Evolutionary conservation across 1,284 basidiomycete species (phyloP).

Genomic region (Malassezia dermatis): DNA sequence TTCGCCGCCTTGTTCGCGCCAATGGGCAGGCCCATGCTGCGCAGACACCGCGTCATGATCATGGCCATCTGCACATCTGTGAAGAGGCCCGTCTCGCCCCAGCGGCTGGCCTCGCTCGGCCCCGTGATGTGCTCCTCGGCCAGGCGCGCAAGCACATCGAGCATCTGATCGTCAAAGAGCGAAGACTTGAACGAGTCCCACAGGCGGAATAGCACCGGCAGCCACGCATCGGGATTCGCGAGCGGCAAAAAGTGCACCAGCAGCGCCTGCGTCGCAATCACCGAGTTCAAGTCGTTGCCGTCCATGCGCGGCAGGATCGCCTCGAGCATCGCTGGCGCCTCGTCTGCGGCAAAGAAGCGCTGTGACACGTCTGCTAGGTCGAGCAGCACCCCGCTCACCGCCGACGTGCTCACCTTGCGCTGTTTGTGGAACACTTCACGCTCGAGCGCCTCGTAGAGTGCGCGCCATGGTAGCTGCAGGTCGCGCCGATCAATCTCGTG

Average conservation of each 20-base stretch:
- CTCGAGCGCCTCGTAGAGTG: constrained; percentile 67
- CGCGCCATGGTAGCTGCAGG: constrained; percentile 76
- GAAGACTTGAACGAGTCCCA: constrained; percentile 78
- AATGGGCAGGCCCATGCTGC: constrained; percentile 64
- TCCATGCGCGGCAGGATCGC: constrained; percentile 66
- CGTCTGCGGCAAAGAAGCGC: constrained; percentile 79
- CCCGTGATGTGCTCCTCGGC: constrained; percentile 61
- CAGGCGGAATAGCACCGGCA: constrained; percentile 56
- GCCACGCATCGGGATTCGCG: constrained; percentile 37
- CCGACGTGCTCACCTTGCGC: constrained; percentile 49
- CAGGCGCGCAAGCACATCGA: constrained; percentile 68
- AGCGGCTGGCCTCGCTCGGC: constrained; percentile 28
- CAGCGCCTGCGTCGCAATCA: constrained; percentile 40
- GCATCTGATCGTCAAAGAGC: constrained; percentile 68
- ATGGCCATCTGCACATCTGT: constrained; percentile 73
- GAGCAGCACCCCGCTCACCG: constrained; percentile 66
- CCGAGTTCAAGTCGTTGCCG: constrained; percentile 58
- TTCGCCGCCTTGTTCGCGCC: constrained; percentile 47
- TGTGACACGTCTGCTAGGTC: constrained; percentile 71
- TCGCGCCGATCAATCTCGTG: constrained; percentile 68
- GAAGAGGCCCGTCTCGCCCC: constrained; percentile 80
- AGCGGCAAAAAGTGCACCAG: constrained; percentile 46
- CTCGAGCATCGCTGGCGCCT: constrained; percentile 78
- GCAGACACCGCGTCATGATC: constrained; percentile 73
- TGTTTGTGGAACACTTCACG: constrained; percentile 73